phyloP scores from a whole-genome alignment of 1,284 basidiomycete species.

The Rhodofomes roseus region DNA sequence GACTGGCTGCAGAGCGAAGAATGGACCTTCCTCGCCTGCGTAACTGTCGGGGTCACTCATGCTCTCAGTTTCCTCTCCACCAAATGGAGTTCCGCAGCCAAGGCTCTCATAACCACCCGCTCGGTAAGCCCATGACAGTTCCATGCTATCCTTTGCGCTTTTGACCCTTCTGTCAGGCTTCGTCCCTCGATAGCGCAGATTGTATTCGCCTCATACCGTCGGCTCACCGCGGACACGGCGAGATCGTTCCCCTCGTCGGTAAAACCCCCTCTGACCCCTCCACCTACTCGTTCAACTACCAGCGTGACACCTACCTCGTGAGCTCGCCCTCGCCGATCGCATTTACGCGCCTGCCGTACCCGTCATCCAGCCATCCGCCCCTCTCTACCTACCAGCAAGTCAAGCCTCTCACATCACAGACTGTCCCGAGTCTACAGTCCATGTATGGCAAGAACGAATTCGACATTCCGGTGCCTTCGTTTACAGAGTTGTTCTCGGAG shows the following conservation, averaged over 20 bases:
- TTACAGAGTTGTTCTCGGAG: conserved; percentile 84
- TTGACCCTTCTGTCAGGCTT: conserved; percentile 41
- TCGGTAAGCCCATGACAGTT: conserved; percentile 40
- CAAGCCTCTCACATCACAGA: conserved; percentile 37
- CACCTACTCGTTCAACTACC: conserved; percentile 90
- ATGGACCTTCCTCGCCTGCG: conserved; percentile 94
- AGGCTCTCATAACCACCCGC: conserved; percentile 75
- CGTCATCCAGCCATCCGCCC: conserved; percentile 72
- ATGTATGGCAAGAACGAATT: conserved; percentile 93
- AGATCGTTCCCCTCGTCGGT: conserved; percentile 80
- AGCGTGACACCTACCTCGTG: conserved; percentile 91
- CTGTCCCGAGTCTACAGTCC: conserved; percentile 45
- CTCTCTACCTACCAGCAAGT: conserved; percentile 68
- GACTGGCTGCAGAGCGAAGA: conserved; percentile 91
- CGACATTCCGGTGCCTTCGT: conserved; percentile 92
- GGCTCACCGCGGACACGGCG: conserved; percentile 86
- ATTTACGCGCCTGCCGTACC: conserved; percentile 89
- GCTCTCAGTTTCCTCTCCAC: conserved; percentile 92
- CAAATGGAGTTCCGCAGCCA: conserved; percentile 83
- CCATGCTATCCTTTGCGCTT: not conserved
- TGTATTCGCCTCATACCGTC: conserved; percentile 85
- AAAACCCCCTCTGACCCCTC: conserved; percentile 51
- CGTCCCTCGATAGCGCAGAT: conserved; percentile 69
- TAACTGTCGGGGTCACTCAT: conserved; percentile 82
- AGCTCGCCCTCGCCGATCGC: conserved; percentile 52